Base-by-base conservation (phyloP, 805 yeast species). In the Kazachstania martiniae region DNA sequence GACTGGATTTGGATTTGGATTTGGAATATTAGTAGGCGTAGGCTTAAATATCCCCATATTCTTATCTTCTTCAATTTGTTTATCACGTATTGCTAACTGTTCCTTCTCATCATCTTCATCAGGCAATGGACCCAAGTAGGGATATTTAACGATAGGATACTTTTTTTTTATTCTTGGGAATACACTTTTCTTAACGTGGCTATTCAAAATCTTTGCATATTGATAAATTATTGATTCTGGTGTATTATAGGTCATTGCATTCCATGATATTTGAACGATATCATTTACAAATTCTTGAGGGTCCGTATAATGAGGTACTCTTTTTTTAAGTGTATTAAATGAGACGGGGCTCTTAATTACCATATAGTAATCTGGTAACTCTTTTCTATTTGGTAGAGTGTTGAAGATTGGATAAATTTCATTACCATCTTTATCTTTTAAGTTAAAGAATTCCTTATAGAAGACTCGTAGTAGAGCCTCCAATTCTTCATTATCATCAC, bases 211-310 rank as follows among this genome's bases (percentile, higher is more conserved):
- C 1, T 59, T 74, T 0, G 77, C 95, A 44, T 81, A 81, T 18
- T 65, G 63, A 58, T 81, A 80, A 34, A 80, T 78, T 15, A 63
- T 61, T 1, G 86, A 73, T 6, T 68, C 75, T 39, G 73, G 76
- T 35, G 75, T 74, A 56, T 89, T 87, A 58, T 78, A 89, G 29
- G 76, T 70, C 38, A 81, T 71, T 1, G 96, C 96, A 51, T 89
- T 89, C 86, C 94, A 84, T 1, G 83, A 69, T 32, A 89, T 82
- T 55, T 83, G 93, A 1, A 78, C 83, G 36, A 87, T 52, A 53
- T 87, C 95, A 38, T 64, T 68, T 23, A 89, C 61, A 51, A 86
- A 86, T 29, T 73, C 77, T 45, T 77, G 82, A 1, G 85, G 73
- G 25, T 63, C 65, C 3, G 63, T 55, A 58, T 86, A 86, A 29